Base-by-base conservation (phyloP, 495 filamentous ascomycete genomes). In the Physcia stellaris region DNA sequence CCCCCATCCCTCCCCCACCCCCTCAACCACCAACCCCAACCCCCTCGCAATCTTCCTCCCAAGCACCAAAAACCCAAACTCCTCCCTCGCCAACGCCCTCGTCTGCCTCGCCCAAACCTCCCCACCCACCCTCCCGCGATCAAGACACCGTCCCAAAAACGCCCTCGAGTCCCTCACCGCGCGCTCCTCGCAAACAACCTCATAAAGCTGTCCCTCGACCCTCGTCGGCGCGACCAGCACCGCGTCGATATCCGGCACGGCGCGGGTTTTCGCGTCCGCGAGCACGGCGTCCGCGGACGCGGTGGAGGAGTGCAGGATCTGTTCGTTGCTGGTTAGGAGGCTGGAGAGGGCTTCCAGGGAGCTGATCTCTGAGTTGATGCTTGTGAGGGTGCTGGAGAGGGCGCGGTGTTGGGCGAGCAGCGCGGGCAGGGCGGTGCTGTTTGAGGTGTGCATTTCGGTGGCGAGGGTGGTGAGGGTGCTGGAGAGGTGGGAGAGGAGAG, bases 161-260 rank as follows among this genome's bases (percentile, higher is more conserved):
- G 84, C 90, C 44, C 94, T 75, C 18, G 81, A 80, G 47, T 94
- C 87, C 37, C 77, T 80, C 26, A 90, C 68, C 5, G 78, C 83
- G 35, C 77, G 67, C 54, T 93, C 88, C 54, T 96, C 90, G 1
- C 84, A 80, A 17, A 83, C 81, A 2, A 86, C 62, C 41, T 80
- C 77, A 56, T 94, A 98, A 39, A 98, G 61, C 67, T 98, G 90
- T 48, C 81, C 83, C 5, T 80, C 86, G 16, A 94, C 87, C 3
- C 96, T 82, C 0, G 86, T 93, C 1, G 86, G 84, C 4, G 87
- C 86, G n/a, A 95, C 84, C 7, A 98, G 67, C 23, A 96, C 66
- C 21, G 92, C 83, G 60, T 98, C 90, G 32, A 96, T 78, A 17
- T 69, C 66, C 0, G 80, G 80, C 1, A 73, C 59, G n/a, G 62